Percentiles rank a stretch among this genome's conserved stretches.
These are phyloP conservation scores for Solanum pinnatisectum DNA, from an alignment of 257 asterid species.

Conservation along the genomic window DNA sequence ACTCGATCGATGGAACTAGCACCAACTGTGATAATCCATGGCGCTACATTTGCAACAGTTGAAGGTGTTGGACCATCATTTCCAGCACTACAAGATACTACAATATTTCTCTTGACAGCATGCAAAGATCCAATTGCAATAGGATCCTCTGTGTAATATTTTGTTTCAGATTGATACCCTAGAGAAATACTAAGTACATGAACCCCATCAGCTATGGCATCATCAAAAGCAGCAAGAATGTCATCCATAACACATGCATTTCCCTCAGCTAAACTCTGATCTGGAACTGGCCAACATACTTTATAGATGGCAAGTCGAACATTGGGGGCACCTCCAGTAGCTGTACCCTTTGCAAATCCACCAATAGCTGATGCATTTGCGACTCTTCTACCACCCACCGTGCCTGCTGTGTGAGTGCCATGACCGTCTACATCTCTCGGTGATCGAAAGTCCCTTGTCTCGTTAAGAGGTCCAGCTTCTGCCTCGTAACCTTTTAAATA, in stretches of 20 bases:
- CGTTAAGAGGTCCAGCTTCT: constrained; percentile 10
- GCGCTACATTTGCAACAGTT: too few species aligned
- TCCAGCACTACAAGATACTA: too few species aligned
- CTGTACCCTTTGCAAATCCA: constrained; percentile 25
- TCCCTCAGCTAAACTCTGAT: not conserved
- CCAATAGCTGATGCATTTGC: constrained; percentile 22
- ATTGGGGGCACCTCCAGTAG: not conserved
- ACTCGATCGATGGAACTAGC: too few species aligned
- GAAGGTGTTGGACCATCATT: too few species aligned
- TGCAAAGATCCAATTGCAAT: too few species aligned
- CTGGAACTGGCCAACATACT: constrained; percentile 31
- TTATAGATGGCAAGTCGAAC: constrained; percentile 31
- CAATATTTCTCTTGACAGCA: too few species aligned
- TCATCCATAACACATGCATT: constrained; percentile 10
- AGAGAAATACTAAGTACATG: too few species aligned
- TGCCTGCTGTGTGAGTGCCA: constrained; percentile 39
- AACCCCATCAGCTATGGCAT: too few species aligned
- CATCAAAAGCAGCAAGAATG: too few species aligned
- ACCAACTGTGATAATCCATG: too few species aligned
- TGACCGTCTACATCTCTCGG: constrained; percentile 31
- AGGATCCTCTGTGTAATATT: accelerated
- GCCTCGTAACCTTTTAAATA: constrained; percentile 26
- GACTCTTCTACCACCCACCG: constrained; percentile 30
- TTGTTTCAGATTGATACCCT: accelerated
- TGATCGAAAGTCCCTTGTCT: constrained; percentile 17